Conservation (phyloP, 2,329 filamentous ascomycete species). For the Coniochaeta sp. region DNA sequence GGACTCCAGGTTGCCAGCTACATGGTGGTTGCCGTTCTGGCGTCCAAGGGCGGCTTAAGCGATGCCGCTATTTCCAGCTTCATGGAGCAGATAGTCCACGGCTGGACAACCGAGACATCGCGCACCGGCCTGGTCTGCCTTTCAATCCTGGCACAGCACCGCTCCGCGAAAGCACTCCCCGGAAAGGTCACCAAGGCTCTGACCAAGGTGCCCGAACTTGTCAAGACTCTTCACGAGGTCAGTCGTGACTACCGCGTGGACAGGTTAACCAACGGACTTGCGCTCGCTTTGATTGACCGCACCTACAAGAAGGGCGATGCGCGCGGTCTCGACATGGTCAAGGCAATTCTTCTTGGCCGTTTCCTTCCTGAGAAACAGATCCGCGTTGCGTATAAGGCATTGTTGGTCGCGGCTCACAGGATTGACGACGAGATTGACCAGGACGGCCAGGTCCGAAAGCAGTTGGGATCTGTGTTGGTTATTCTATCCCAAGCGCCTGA, state of each 20-base stretch:
- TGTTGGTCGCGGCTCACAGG: constrained; percentile 54
- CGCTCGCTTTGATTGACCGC: constrained; percentile 56
- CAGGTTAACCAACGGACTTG: constrained; percentile 66
- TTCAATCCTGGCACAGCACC: constrained; percentile 74
- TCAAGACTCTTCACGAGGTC: constrained; percentile 53
- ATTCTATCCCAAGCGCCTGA: constrained; percentile 54
- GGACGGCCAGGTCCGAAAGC: constrained; percentile 50
- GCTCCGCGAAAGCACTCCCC: constrained; percentile 62
- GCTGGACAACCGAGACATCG: constrained; percentile 68
- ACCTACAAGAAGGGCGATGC: constrained; percentile 53
- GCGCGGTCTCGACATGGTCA: constrained; percentile 51
- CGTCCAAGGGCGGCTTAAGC: constrained; percentile 71
- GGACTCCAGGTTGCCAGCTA: constrained; percentile 83
- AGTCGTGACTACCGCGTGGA: constrained; percentile 61
- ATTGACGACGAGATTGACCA: constrained; percentile 47
- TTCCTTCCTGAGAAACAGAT: constrained; percentile 58
- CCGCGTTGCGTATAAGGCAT: constrained; percentile 56
- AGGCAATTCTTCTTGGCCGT: constrained; percentile 51
- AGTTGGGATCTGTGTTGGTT: constrained; percentile 61
- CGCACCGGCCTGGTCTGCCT: constrained; percentile 72
- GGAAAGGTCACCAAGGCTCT: constrained; percentile 63
- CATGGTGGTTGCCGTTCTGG: constrained; percentile 82
- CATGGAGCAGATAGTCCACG: constrained; percentile 79
- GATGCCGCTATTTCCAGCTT: constrained; percentile 76
- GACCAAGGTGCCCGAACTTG: constrained; percentile 54